Evolutionary conservation across 2,329 filamentous ascomycete genomes (phyloP).

Genomic region (Neocucurbitaria cava): DNA sequence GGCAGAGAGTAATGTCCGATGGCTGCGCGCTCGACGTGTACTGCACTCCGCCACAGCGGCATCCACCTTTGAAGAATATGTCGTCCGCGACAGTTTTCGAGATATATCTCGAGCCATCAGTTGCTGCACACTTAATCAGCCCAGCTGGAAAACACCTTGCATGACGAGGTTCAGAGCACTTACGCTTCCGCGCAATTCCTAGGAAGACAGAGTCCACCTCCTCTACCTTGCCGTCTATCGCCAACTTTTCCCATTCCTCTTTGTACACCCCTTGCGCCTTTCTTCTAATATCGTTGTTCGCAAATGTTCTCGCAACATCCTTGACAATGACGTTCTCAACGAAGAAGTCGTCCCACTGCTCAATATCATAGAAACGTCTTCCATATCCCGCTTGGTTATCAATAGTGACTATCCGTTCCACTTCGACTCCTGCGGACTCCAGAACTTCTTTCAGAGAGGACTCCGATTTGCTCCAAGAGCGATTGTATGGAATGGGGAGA

Average conservation of each 20-base stretch:
- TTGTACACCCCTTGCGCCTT: slow-evolving; percentile 44
- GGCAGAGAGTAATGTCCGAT: slow-evolving; percentile 50
- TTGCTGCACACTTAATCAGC: slow-evolving; percentile 24
- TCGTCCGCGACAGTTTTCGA: slow-evolving; percentile 13
- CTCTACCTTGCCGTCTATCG: slow-evolving; percentile 46
- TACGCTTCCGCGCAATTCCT: slow-evolving; percentile 43
- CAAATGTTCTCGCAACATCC: slow-evolving; percentile 34
- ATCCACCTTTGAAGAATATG: slow-evolving; percentile 50
- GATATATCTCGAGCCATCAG: slow-evolving; percentile 31
- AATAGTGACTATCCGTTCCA: slow-evolving; percentile 37
- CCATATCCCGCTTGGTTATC: slow-evolving; percentile 46
- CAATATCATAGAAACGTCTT: slow-evolving; percentile 33
- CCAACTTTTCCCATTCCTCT: slow-evolving; percentile 49
- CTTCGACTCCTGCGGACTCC: slow-evolving; percentile 45
- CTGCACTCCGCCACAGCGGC: slow-evolving; percentile 52
- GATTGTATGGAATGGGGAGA: slow-evolving; percentile 46
- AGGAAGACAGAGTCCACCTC: slow-evolving; percentile 51
- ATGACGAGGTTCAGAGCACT: slow-evolving; percentile 7
- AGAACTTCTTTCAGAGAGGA: slow-evolving; percentile 41
- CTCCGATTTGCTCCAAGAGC: slow-evolving; percentile 44
- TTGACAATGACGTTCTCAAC: slow-evolving; percentile 42
- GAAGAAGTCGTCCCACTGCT: slow-evolving; percentile 46
- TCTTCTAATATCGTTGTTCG: slow-evolving; percentile 37
- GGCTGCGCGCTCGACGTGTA: slow-evolving; percentile 51
- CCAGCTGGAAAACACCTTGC: not conserved